Evolutionary conservation across 805 yeast species (phyloP), one percentile per base, ranked within the genome.

Genomic region (Brettanomyces sp.): DNA sequence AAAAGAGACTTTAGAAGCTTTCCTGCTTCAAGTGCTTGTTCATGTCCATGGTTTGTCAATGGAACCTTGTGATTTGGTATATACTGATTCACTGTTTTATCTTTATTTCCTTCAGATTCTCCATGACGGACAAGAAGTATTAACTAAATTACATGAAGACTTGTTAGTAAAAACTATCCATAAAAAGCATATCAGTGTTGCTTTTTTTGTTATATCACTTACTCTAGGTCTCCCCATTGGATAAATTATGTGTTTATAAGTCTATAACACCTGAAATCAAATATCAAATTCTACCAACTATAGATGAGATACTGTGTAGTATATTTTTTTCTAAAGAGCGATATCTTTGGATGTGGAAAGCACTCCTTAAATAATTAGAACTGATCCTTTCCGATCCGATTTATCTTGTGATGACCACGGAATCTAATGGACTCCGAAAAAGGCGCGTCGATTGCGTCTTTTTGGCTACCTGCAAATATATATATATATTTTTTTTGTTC

Each of bases 51-150:
- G 8, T 67, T 71, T 0, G 97, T 90, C 42, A 90, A 66, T 5
- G 83, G 76, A 4, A 90, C 82, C 54, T 74, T 68, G 64, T 90
- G 97, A 62, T 90, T 90, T 1, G 96, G 88, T 1, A 81, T 76
- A 56, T 73, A 72, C 46, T 82, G 70, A 61, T 90, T 90, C 44
- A 90, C 89, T 1, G 79, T 66, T 59, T 90, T 89, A 63, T 90
- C 95, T 52, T 77, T 78, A 64, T 90, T 90, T 7, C 96, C 95
- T 57, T 86, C 95, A 4, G 93, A 83, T 58, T 90, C 96, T 24
- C 97, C 97, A 60, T 90, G 97, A 52, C 97, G 79, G 11, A 90
- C 80, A 25, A 90, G 69, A 44, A 90, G 68, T 25, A 90, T 87
- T 32, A 89, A 62, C 65, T 56, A 53, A 55, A 44, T 56, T 7